Percentiles rank a stretch among this genome's conserved stretches.
Evolutionary conservation across 495 filamentous ascomycete genomes (phyloP).

Genomic region (Tuber microsphaerosporum): DNA sequence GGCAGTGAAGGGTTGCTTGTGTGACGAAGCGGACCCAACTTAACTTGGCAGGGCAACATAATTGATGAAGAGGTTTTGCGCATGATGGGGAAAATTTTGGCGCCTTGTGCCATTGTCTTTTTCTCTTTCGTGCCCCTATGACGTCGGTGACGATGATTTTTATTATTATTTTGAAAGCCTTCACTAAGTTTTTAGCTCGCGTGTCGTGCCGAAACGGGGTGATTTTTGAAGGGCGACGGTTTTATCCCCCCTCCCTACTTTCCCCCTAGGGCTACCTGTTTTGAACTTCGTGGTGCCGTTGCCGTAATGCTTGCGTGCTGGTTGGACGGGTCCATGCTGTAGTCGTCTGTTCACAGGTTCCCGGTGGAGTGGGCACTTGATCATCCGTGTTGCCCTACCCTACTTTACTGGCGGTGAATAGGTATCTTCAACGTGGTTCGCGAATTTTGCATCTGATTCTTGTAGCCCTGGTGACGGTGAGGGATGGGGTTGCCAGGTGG

Average conservation of each 20-base stretch:
- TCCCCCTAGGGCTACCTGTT: conserved; percentile 4
- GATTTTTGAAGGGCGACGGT: neutral
- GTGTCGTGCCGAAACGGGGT: conserved; percentile 4
- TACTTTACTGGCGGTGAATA: conserved; percentile 1
- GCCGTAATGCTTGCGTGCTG: neutral
- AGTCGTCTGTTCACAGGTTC: conserved; percentile 3
- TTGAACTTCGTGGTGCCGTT: conserved; percentile 2
- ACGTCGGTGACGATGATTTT: neutral
- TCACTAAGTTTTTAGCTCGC: neutral
- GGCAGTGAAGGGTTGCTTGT: neutral
- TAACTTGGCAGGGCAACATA: conserved; percentile 1
- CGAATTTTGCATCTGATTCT: neutral
- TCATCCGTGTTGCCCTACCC: neutral
- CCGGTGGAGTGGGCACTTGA: neutral
- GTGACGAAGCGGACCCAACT: neutral
- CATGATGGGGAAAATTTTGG: neutral
- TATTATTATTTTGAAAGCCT: conserved; percentile 1
- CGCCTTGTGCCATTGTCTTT: neutral
- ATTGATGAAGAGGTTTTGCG: neutral
- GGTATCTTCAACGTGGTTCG: neutral
- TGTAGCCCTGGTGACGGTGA: conserved; percentile 3
- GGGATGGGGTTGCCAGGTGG: neutral
- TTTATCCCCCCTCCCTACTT: neutral
- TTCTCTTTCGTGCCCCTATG: conserved; percentile 1
- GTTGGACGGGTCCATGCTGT: neutral